Percentiles rank a stretch among this genome's conserved stretches.
phyloP scores from a whole-genome alignment of 805 yeast species.

The Kuraishia borneana region DNA sequence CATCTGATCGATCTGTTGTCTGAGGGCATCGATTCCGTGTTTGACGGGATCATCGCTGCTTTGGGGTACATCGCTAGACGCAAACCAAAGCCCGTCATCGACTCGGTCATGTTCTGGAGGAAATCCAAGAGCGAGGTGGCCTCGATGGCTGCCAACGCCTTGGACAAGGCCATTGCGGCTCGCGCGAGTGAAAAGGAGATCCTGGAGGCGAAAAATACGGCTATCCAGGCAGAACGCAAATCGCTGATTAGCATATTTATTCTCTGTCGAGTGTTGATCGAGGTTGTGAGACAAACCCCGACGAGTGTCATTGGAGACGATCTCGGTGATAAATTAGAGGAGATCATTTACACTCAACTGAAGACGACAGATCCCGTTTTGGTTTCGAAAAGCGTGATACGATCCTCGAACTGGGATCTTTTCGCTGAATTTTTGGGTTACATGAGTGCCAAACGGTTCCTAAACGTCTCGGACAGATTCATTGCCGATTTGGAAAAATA shows the following conservation, averaged over 20 bases:
- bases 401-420: conserved; percentile 89
- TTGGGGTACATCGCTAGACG: conserved; percentile 83
- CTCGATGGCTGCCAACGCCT: conserved; percentile 43
- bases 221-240: conserved; percentile 77
- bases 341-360: conserved; percentile 83
- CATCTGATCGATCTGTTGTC: conserved; percentile 69
- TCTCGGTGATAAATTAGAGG: conserved; percentile 75
- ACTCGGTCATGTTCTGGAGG: conserved; percentile 97
- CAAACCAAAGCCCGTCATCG: conserved; percentile 92
- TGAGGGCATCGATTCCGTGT: conserved; percentile 76
- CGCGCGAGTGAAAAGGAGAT: conserved; percentile 7
- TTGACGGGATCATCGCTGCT: conserved; percentile 78
- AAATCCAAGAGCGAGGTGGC: conserved; percentile 87
- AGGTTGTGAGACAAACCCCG: conserved; percentile 82
- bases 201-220: conserved; percentile 43
- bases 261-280: conserved; percentile 83
- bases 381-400: conserved; percentile 55
- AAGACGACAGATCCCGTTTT: conserved; percentile 75
- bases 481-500: conserved; percentile 85
- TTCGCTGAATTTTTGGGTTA: conserved; percentile 83
- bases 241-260: conserved; percentile 81
- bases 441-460: conserved; percentile 76
- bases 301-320: conserved; percentile 66
- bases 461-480: conserved; percentile 86
- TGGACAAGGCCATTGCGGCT: conserved; percentile 23